Evolutionary conservation across 306 rosid species (phyloP), one percentile per base, ranked within the genome.

Genomic region (Dalbergia oliveri): DNA sequence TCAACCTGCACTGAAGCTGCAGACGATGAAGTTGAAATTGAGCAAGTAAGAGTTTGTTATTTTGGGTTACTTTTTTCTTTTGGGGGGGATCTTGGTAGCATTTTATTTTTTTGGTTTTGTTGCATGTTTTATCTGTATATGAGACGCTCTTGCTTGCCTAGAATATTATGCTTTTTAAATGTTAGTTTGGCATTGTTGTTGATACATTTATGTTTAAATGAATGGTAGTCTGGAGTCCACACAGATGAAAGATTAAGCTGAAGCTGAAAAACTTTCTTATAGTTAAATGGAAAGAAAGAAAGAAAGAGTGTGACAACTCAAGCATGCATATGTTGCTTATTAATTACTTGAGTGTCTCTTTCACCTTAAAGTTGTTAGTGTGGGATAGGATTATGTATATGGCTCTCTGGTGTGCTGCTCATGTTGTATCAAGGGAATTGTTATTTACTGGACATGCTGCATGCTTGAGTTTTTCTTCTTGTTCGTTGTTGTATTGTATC

Each of bases 11-110:
- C 77, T 93, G 89, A 94, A 88, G 80, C 82, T 94, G 73, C 97
- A 94, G 88, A 94, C 97, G 4, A 94, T 91, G 95, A 93, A 93
- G 77, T 85, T 94, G 82, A 94, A 93, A 88, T 86, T 94, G 85
- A 91, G 94, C 97, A 94, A 94, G 99, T 94, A 91, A 88, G 97
- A 73, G 37, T 63, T 61, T 72, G 1, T 65, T 75, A 35, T 9
- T 64, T 45, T n/a, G 12, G 23, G 16, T 43, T 47, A 3, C 10
- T 47, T 47, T 47, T 11, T 47, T 10, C 1, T 21, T 21, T 21
- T 21, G 23, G 2, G 75, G 13, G 2, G 37, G 62, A 15, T 19
- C 47, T 53, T 44, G 45, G 21, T 79, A 56, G 39, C 49, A 26
- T 26, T 37, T 37, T 37, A n/a, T 64, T 15, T 43, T 63, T 39